Base-by-base conservation (phyloP, 2,329 filamentous ascomycete species). In the Fonsecaea monophora region DNA sequence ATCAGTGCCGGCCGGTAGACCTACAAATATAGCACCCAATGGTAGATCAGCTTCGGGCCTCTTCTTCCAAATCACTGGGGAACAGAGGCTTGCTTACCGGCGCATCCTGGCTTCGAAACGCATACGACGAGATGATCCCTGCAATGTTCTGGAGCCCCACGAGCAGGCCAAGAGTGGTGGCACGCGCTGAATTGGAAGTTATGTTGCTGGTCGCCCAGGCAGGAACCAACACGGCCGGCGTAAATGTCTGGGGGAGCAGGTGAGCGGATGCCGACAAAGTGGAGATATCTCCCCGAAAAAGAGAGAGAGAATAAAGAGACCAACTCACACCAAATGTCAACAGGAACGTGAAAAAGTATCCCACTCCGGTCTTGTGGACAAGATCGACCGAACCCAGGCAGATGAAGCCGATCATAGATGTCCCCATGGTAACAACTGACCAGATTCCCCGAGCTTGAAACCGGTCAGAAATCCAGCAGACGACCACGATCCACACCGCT, bases 401-500 rank as follows among this genome's bases (percentile, higher is more conserved):
- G 32, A 54, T 54, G 50, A 54, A 54, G 4, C 50, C 50, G 32
- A 54, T 54, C 50, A 54, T 54, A 12, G 50, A 54, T 13, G 50
- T 54, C 25, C 50, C 50, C 50, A 54, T 54, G 2, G 50, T 54
- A 8, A 54, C 9, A 1, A 54, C 32, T 4, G 50, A 54, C 25
- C 21, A 54, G 50, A 54, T 15, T 1, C 25, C 50, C 13, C 50
- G 50, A n/a, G 25, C 25, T 6, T 54, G 50, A n/a, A 54, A 54
- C 25, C 50, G 50, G 21, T 54, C 50, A 32, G 50, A 54, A 32
- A 54, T 30, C 50, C 50, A 54, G 15, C 50, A 54, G 5, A 34
- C 50, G 25, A 54, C 21, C 21, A 54, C 50, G n/a, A 54, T 54
- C 50, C 50, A 54, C 0, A 86, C 85, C 0, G 91, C 90, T 1